Conservation (phyloP, 148 eudicot genomes). For the Simmondsia chinensis region DNA sequence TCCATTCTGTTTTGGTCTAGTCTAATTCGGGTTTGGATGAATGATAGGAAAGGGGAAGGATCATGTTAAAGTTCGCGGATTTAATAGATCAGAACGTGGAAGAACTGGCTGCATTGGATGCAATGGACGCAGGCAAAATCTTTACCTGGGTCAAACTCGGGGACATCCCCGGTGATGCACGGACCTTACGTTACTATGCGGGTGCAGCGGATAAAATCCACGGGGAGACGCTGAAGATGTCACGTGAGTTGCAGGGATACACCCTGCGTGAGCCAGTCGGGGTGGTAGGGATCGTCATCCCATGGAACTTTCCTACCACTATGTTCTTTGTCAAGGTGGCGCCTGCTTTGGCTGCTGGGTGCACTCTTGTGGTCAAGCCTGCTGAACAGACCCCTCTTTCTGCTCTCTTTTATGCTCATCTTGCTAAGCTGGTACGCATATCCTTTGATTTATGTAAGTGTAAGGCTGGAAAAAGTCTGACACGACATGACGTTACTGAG, state of each 20-base stretch:
- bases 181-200: constrained; percentile 45
- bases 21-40: no score
- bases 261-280: constrained; percentile 78
- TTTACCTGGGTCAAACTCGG: constrained; percentile 20
- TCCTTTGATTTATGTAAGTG: no score
- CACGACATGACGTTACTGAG: no score
- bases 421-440: constrained; percentile 73
- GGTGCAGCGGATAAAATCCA: constrained; percentile 95
- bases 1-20: not conserved
- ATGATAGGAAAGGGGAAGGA: constrained; percentile 18
- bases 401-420: constrained; percentile 64
- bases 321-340: constrained; percentile 65
- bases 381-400: constrained; percentile 90
- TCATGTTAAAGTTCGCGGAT: constrained; percentile 20
- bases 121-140: constrained; percentile 69
- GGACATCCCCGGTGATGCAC: constrained; percentile 50
- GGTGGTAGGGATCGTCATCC: constrained; percentile 72
- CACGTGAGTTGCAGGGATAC: constrained; percentile 59
- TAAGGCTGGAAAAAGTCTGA: no score
- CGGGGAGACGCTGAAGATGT: constrained; percentile 71
- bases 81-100: constrained; percentile 18
- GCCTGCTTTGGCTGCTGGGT: constrained; percentile 84
- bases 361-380: constrained; percentile 86
- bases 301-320: constrained; percentile 69
- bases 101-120: constrained; percentile 11